phyloP scores from a whole-genome alignment of 2,329 filamentous ascomycete species.

The Lecanicillium sp. region DNA sequence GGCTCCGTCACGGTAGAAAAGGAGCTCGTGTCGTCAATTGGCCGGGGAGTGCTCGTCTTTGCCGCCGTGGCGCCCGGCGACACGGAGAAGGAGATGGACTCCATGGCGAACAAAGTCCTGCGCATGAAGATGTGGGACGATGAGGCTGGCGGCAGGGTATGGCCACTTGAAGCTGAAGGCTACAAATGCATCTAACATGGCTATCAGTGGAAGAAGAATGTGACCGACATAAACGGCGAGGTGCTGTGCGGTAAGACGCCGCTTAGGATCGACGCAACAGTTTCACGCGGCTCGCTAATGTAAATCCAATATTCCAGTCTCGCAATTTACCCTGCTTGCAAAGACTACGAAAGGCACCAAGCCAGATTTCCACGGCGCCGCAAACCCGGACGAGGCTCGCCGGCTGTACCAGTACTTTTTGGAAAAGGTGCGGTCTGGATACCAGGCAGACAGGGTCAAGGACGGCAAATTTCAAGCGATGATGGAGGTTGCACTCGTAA shows the following conservation, averaged over 20 bases:
- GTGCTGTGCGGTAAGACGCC: slow-evolving; percentile 73
- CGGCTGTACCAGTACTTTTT: slow-evolving; percentile 81
- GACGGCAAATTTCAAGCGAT: slow-evolving; percentile 97
- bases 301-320: slow-evolving; percentile 57
- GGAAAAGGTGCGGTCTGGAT: slow-evolving; percentile 64
- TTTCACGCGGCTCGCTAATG: no score
- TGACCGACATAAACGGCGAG: slow-evolving; percentile 83
- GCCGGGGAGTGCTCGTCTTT: slow-evolving; percentile 82
- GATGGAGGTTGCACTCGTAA: slow-evolving; percentile 95
- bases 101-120: slow-evolving; percentile 76
- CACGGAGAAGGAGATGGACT: slow-evolving; percentile 79
- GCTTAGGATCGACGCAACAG: no score
- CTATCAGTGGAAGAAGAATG: slow-evolving; percentile 80
- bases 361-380: slow-evolving; percentile 88
- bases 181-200: slow-evolving; percentile 5
- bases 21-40: slow-evolving; percentile 83
- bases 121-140: slow-evolving; percentile 93
- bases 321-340: slow-evolving; percentile 91
- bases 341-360: slow-evolving; percentile 94
- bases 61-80: slow-evolving; percentile 88
- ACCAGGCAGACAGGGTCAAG: slow-evolving; percentile 70
- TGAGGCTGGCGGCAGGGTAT: slow-evolving; percentile 61
- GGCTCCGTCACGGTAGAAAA: slow-evolving; percentile 94
- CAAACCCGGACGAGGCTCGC: slow-evolving; percentile 70
- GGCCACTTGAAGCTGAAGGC: slow-evolving; percentile 18